Conservation (phyloP, 73 alveolate species). For the Uronychia binucleata region DNA sequence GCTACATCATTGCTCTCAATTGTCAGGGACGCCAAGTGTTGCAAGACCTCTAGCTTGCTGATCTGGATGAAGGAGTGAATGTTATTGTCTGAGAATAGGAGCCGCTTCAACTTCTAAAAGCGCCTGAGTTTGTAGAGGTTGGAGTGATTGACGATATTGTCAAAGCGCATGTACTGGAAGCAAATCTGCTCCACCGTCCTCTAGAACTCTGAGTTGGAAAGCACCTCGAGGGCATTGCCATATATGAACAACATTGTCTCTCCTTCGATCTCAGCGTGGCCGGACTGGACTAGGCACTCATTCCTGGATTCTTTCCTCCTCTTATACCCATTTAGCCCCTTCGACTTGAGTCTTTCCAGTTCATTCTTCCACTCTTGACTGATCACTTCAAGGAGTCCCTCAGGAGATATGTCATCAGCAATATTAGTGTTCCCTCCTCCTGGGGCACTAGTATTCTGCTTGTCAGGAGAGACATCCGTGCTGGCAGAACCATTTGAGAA, state of each 20-base stretch:
- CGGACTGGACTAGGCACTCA: conserved; percentile 88
- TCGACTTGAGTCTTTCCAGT: conserved; percentile 68
- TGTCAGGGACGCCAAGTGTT: conserved; percentile 67
- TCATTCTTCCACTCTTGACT: conserved; percentile 90
- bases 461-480: not conserved
- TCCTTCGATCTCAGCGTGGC: conserved; percentile 98
- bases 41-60: conserved; percentile 86
- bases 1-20: conserved; percentile 82
- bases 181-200: conserved; percentile 80
- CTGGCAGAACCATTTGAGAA: not conserved
- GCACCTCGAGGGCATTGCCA: conserved; percentile 94
- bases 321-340: conserved; percentile 85
- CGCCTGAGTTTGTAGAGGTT: conserved; percentile 72
- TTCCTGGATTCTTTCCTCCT: conserved; percentile 78
- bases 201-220: conserved; percentile 83
- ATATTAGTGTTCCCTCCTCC: conserved; percentile 8
- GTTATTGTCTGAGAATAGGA: conserved; percentile 84
- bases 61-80: conserved; percentile 85
- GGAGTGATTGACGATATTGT: conserved; percentile 77
- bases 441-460: not conserved
- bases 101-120: conserved; percentile 78
- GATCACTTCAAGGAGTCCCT: conserved; percentile 79
- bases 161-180: conserved; percentile 90
- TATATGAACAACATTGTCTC: conserved; percentile 86
- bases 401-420: conserved; percentile 77